phyloP scores from a whole-genome alignment of 441 rosid genomes.

The Corymbia calophylla region DNA sequence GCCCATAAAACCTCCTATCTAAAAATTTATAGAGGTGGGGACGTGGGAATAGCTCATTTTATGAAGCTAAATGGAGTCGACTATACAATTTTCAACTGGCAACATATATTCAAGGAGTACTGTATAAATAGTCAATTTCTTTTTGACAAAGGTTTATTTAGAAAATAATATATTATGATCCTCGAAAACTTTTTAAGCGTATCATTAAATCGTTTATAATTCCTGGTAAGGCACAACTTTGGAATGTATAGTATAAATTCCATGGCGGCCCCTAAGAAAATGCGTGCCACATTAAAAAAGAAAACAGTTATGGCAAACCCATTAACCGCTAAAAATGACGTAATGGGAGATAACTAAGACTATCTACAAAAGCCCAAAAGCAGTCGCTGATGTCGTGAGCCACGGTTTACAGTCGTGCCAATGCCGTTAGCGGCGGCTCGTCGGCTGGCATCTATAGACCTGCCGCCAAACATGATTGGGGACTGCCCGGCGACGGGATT shows the following conservation, averaged over 20 bases:
- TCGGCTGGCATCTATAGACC: background rate
- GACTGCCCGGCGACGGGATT: background rate
- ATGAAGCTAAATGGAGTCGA: background rate
- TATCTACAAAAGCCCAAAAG: background rate
- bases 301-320: background rate
- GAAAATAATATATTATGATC: background rate
- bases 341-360: background rate
- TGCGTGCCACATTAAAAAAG: background rate
- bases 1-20: background rate
- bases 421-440: background rate
- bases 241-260: background rate
- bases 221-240: background rate
- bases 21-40: background rate
- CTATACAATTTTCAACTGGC: background rate
- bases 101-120: background rate
- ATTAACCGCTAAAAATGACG: background rate
- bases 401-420: background rate
- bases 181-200: background rate
- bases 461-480: background rate
- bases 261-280: background rate
- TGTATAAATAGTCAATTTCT: background rate
- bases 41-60: background rate
- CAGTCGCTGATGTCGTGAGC: background rate
- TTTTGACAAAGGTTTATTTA: background rate
- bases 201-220: background rate